Percentiles rank a stretch among this genome's conserved stretches.
Conservation (phyloP, 371 early-diverging fungal species). For the Rhizopus sp. region DNA sequence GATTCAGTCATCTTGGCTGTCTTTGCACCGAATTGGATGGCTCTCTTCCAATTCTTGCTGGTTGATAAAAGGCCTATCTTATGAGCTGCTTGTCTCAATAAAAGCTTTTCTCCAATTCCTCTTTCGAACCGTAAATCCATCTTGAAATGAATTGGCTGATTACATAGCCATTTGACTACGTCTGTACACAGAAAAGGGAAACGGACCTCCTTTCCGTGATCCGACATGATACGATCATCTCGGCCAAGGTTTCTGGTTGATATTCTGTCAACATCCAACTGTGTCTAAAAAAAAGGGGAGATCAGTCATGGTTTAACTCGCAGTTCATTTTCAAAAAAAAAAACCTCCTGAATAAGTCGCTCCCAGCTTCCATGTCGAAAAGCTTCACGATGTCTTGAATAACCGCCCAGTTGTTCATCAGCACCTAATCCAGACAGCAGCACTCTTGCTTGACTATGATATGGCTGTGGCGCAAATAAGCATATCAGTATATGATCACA, state of each 20-base stretch:
- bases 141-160: slow-evolving; percentile 77
- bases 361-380: slow-evolving; percentile 69
- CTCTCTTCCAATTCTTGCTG: slow-evolving; percentile 80
- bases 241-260: slow-evolving; percentile 85
- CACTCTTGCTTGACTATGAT: slow-evolving; percentile 72
- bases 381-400: slow-evolving; percentile 83
- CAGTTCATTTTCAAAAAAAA: background rate
- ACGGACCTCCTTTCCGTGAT: slow-evolving; percentile 87
- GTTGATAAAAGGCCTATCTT: slow-evolving; percentile 60
- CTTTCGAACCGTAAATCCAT: slow-evolving; percentile 77
- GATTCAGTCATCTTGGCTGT: slow-evolving; percentile 90
- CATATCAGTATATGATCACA: background rate
- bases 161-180: slow-evolving; percentile 70
- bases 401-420: slow-evolving; percentile 94
- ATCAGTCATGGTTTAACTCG: too few relatives aligned
- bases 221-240: slow-evolving; percentile 92
- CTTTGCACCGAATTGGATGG: slow-evolving; percentile 96
- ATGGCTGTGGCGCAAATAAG: slow-evolving; percentile 24
- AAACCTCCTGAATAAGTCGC: slow-evolving; percentile 67
- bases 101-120: slow-evolving; percentile 91
- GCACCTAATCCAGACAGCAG: slow-evolving; percentile 94
- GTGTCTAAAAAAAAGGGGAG: slow-evolving; percentile 53
- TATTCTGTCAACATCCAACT: slow-evolving; percentile 85
- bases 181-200: slow-evolving; percentile 85
- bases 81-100: slow-evolving; percentile 71